These are phyloP conservation scores for Capronia epimyces DNA, from an alignment of 2,329 filamentous ascomycete species.

Conservation along the genomic window DNA sequence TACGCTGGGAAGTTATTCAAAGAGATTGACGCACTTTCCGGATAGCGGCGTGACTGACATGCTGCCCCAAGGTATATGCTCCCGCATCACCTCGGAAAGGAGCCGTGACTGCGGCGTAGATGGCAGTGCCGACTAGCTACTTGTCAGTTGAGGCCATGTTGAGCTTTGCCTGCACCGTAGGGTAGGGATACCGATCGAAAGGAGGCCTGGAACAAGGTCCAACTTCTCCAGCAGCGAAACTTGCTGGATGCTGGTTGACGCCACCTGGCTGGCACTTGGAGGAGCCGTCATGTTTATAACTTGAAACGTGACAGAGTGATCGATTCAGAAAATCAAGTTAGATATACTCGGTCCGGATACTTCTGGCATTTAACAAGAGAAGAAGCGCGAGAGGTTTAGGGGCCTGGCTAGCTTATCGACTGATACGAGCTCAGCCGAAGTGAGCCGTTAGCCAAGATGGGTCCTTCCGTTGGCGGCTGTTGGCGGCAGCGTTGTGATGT, in stretches of 20 bases:
- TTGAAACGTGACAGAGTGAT: not conserved
- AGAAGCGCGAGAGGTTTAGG: not conserved
- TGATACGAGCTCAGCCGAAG: not conserved
- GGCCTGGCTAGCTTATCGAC: too few species aligned
- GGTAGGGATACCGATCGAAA: constrained; percentile 11
- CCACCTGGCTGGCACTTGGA: constrained; percentile 5
- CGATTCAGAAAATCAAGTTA: too few species aligned
- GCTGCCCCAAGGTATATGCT: constrained; percentile 34
- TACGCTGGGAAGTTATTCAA: not conserved
- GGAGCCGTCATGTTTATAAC: constrained; percentile 8
- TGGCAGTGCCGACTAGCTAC: constrained; percentile 10
- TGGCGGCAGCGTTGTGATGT: not conserved
- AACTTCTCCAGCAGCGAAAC: constrained; percentile 21
- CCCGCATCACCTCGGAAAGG: constrained; percentile 38
- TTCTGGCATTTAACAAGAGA: not conserved
- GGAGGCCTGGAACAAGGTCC: constrained; percentile 17
- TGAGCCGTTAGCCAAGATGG: not conserved
- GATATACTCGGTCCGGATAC: too few species aligned
- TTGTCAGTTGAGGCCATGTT: constrained; percentile 1
- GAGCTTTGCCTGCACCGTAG: not conserved
- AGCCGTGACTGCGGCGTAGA: constrained; percentile 32
- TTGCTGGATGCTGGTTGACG: constrained; percentile 6
- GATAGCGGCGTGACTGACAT: constrained; percentile 34
- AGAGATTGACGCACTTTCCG: constrained; percentile 24
- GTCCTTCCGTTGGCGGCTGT: not conserved